Conservation (phyloP, 2,329 filamentous ascomycete genomes). For the Pseudodiploospora longispora region DNA sequence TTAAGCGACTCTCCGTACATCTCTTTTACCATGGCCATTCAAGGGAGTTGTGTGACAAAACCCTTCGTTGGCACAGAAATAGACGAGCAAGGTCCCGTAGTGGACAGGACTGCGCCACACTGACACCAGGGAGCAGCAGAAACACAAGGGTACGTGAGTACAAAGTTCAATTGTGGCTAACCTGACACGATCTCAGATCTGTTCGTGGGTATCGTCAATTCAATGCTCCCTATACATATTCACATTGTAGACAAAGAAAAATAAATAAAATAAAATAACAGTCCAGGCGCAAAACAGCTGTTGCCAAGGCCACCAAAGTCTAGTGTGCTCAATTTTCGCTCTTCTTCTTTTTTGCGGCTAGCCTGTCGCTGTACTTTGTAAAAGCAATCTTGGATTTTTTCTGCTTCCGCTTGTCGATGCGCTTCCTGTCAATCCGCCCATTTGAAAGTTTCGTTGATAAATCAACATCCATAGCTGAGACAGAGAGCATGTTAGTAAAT, state of each 20-base stretch:
- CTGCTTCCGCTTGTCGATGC: slow-evolving; percentile 48
- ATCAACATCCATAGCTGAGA: slow-evolving; percentile 51
- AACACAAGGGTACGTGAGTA: too few species aligned
- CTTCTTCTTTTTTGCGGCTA: slow-evolving; percentile 36
- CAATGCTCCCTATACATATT: slow-evolving; percentile 4
- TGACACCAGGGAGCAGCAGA: too few species aligned
- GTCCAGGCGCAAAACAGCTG: background rate
- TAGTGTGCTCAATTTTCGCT: slow-evolving; percentile 9
- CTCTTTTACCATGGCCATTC: too few species aligned
- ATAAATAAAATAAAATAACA: background rate
- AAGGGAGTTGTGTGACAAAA: too few species aligned
- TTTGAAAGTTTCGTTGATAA: slow-evolving; percentile 29
- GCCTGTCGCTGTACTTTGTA: slow-evolving; percentile 46
- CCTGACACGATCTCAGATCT: too few species aligned
- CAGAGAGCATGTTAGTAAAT: slow-evolving; percentile 3
- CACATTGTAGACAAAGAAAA: slow-evolving; percentile 4
- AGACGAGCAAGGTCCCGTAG: too few species aligned
- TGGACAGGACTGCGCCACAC: too few species aligned
- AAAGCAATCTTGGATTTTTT: slow-evolving; percentile 54
- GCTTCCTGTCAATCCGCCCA: slow-evolving; percentile 37
- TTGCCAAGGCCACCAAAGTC: slow-evolving; percentile 1
- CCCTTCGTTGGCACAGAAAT: too few species aligned
- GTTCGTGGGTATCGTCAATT: slow-evolving; percentile 12
- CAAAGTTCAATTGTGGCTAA: too few species aligned
- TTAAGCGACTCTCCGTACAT: too few species aligned